These are phyloP conservation scores for Solanum chacoense DNA, from an alignment of 305 asterid genomes.

Conservation along the genomic window DNA sequence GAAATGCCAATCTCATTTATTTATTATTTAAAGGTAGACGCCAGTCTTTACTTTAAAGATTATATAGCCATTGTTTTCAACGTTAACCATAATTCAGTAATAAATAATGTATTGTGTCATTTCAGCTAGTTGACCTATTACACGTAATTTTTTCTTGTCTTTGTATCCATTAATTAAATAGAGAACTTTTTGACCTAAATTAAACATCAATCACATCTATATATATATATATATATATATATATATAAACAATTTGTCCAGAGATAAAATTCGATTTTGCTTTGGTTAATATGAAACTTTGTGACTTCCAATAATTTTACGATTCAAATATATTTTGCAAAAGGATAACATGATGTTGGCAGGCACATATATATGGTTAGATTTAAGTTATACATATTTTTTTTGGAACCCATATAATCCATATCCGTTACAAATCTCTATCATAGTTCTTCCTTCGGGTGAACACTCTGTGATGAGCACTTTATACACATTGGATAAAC, in stretches of 20 bases:
- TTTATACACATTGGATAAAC: too few relatives aligned
- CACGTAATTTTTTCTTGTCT: not conserved
- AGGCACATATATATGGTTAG: not conserved
- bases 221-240: not conserved
- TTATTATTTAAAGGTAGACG: not conserved
- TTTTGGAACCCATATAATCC: not conserved
- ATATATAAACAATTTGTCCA: not conserved
- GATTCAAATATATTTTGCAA: not conserved
- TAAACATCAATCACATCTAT: not conserved
- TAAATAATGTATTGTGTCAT: not conserved
- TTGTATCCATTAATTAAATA: not conserved
- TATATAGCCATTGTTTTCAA: not conserved
- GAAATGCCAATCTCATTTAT: not conserved
- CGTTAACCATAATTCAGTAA: not conserved
- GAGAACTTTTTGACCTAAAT: not conserved
- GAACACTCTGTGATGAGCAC: not conserved
- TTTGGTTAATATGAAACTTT: not conserved
- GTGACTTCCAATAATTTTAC: not conserved
- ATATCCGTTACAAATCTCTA: too few relatives aligned
- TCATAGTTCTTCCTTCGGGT: rapidly evolving
- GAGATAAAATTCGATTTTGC: not conserved
- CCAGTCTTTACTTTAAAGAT: not conserved
- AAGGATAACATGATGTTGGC: not conserved
- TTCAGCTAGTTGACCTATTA: not conserved
- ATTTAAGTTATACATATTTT: not conserved